Evolutionary conservation across 495 filamentous ascomycete genomes (phyloP), one percentile per base, ranked within the genome.

Genomic region (Antarctomyces pellizariae): DNA sequence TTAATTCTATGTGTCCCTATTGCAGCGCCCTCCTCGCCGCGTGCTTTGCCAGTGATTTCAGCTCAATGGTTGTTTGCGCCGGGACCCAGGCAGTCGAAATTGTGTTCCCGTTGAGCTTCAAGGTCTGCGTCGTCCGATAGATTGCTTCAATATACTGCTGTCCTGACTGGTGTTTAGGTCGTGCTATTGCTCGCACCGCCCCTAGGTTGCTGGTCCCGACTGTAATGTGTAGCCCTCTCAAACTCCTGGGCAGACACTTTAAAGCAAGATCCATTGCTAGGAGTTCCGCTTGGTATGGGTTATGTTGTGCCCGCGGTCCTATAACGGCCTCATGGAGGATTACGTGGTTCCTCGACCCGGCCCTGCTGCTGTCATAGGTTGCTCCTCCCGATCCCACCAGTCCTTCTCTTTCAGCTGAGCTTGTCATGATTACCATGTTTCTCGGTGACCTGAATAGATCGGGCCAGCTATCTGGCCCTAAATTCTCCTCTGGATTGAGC

Each of bases 161-260:
- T 5, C 32, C 32, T 25, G 32, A 30, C 12, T 35, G 20, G 4
- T 25, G 28, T 25, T 16, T 24, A 6, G 29, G 26, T 18, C 31
- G 28, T 11, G 28, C 24, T 16, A 19, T 13, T 11, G 22, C 13
- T 9, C 4, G 14, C 14, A 31, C 14, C 14, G 21, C 29, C 5
- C 19, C 28, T 20, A 25, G 32, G 21, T 32, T 25, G 14, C 26
- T 35, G 4, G 32, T 32, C 18, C 31, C 11, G 12, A 35, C 31
- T 11, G 29, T 35, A 18, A 31, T 25, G 20, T 31, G 22, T 19
- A 18, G 23, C 26, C 20, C 19, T 16, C 23, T 8, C 7, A 30
- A 22, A 35, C 27, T 13, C 18, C 9, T 4, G 14, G 22, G 26
- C 12, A 35, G 28, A 7, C 28, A 21, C 21, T 16, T 35, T 14